phyloP scores from a whole-genome alignment of 129 eudicot species.

The Lonicera japonica region DNA sequence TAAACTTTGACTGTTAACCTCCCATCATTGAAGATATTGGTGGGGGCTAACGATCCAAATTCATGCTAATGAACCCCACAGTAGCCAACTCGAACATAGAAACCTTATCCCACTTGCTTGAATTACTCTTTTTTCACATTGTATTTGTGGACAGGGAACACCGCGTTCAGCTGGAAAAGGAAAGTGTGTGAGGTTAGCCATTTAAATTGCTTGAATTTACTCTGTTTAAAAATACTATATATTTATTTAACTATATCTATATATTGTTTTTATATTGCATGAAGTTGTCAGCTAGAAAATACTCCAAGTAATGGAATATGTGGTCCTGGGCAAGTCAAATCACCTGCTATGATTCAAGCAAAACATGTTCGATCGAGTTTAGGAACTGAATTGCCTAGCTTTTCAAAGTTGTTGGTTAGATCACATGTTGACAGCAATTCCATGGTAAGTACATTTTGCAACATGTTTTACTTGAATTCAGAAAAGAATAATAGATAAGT shows the following conservation, averaged over 20 bases:
- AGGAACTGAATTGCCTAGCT: constrained; percentile 49
- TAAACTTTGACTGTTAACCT: too few species aligned
- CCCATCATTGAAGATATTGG: too few species aligned
- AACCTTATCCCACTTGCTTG: too few species aligned
- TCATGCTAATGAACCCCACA: too few species aligned
- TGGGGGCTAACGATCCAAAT: too few species aligned
- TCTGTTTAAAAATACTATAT: background rate
- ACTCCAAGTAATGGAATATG: constrained; percentile 20
- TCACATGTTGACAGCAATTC: constrained; percentile 61
- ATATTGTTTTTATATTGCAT: background rate
- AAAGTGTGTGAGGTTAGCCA: constrained; percentile 39
- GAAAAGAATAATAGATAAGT: background rate
- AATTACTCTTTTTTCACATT: too few species aligned
- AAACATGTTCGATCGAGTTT: constrained; percentile 47
- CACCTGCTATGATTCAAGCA: constrained; percentile 58
- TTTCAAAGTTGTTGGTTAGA: constrained; percentile 42
- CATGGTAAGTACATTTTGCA: constrained; percentile 45
- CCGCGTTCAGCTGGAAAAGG: constrained; percentile 32
- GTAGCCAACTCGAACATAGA: too few species aligned
- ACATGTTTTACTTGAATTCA: background rate
- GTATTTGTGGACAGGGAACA: constrained; percentile 36
- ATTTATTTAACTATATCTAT: background rate
- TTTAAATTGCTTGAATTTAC: background rate
- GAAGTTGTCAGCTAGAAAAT: constrained; percentile 20
- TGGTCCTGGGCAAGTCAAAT: constrained; percentile 22